Conservation (phyloP, 441 rosid genomes). For the Pelargonium australe region DNA sequence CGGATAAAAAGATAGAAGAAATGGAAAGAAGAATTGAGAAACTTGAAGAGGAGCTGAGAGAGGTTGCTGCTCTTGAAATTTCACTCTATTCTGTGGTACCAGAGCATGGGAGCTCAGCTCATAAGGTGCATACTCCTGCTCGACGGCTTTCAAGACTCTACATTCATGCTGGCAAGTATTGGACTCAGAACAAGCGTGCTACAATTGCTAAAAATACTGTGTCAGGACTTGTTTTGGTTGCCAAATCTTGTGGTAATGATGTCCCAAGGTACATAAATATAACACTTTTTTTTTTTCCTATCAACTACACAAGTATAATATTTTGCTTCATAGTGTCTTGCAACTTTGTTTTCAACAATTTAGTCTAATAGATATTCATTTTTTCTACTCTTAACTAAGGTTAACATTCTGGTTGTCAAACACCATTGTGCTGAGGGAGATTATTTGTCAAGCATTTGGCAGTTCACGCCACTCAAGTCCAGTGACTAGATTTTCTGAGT, state of each 20-base stretch:
- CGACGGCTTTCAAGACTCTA: slow-evolving; percentile 89
- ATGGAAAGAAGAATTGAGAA: slow-evolving; percentile 60
- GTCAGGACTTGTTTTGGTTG: slow-evolving; percentile 72
- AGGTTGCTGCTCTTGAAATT: slow-evolving; percentile 88
- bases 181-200: slow-evolving; percentile 50
- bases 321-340: slow-evolving; percentile 12
- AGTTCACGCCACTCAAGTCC: slow-evolving; percentile 32
- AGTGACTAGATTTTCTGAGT: slow-evolving; percentile 35
- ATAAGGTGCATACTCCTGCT: slow-evolving; percentile 94
- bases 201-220: slow-evolving; percentile 73
- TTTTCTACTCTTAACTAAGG: slow-evolving; percentile 36
- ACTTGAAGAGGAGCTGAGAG: slow-evolving; percentile 88
- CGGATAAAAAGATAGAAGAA: slow-evolving; percentile 57
- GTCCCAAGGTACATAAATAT: slow-evolving; percentile 65
- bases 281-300: not conserved
- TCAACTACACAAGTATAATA: slow-evolving; percentile 17
- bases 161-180: slow-evolving; percentile 63
- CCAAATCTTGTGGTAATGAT: slow-evolving; percentile 95
- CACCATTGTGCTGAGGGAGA: slow-evolving; percentile 62
- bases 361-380: slow-evolving; percentile 10
- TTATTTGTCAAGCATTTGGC: slow-evolving; percentile 40
- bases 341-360: slow-evolving; percentile 12
- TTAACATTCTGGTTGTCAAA: slow-evolving; percentile 95
- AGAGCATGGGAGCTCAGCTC: slow-evolving; percentile 90
- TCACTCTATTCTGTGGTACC: slow-evolving; percentile 81